These are phyloP conservation scores for Eragrostis curvula DNA, from an alignment of 176 grass and related monocot species.

Conservation along the genomic window DNA sequence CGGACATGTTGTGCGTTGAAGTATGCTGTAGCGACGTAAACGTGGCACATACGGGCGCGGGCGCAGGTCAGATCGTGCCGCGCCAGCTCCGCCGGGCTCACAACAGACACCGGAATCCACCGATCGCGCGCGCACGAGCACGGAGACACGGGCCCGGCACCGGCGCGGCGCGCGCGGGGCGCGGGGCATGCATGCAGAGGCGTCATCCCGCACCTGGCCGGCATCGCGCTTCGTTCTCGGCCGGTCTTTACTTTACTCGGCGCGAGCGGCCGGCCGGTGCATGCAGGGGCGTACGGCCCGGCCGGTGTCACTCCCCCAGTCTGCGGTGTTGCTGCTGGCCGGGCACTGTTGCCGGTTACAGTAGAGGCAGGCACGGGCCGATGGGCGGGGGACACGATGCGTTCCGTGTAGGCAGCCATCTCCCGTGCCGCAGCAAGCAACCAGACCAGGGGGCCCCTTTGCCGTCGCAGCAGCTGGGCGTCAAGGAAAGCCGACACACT, in stretches of 20 bases:
- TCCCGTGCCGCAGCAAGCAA: constrained; percentile 44
- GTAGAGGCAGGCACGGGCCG: not conserved
- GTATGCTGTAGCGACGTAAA: too few relatives aligned
- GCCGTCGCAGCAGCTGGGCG: constrained; percentile 15
- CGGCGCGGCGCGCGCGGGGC: not conserved
- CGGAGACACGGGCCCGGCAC: not conserved
- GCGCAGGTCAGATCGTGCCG: too few relatives aligned
- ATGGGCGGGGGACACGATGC: constrained; percentile 38
- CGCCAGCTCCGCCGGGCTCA: too few relatives aligned
- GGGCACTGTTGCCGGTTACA: too few relatives aligned
- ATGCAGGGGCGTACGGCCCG: too few relatives aligned
- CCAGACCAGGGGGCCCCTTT: not conserved
- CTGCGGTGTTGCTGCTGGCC: too few relatives aligned
- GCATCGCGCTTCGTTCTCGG: constrained; percentile 8
- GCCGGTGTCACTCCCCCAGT: too few relatives aligned
- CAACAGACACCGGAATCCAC: not conserved
- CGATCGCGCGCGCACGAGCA: not conserved
- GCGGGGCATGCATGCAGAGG: not conserved
- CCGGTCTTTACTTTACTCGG: too few relatives aligned
- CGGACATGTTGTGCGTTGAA: too few relatives aligned
- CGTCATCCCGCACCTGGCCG: too few relatives aligned
- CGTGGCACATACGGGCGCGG: too few relatives aligned
- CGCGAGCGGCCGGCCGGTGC: too few relatives aligned
- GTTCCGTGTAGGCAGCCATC: constrained; percentile 50
- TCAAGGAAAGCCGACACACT: not conserved